Evolutionary conservation across 148 eudicot species (phyloP).

Genomic region (Rhododendron simsii): DNA sequence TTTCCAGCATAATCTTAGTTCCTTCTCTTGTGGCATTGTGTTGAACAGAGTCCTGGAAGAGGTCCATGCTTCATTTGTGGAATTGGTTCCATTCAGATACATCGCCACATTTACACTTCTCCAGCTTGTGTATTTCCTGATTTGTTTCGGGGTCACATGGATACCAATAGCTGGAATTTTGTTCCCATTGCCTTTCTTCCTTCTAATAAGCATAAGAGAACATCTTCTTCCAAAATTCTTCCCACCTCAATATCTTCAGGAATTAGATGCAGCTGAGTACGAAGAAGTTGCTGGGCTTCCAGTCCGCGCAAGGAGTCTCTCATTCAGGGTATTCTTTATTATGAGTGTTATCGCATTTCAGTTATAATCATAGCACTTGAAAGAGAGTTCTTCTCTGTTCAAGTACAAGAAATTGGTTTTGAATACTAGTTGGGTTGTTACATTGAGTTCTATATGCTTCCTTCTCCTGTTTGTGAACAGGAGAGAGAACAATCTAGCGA

Average conservation of each 20-base stretch:
- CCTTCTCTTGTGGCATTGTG: background rate
- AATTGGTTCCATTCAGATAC: constrained; percentile 62
- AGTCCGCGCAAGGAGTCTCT: constrained; percentile 22
- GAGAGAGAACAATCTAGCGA: constrained; percentile 22
- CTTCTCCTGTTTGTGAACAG: constrained; percentile 22
- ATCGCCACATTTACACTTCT: constrained; percentile 51
- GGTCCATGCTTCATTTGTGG: constrained; percentile 62
- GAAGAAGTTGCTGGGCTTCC: constrained; percentile 60
- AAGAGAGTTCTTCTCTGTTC: background rate
- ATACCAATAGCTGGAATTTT: constrained; percentile 63
- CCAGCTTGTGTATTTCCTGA: constrained; percentile 48
- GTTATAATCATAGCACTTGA: background rate
- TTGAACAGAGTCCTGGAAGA: constrained; percentile 51
- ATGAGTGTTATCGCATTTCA: background rate
- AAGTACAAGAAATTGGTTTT: background rate
- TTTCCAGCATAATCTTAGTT: background rate
- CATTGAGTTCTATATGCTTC: background rate
- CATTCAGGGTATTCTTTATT: constrained; percentile 33
- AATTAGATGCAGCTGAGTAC: constrained; percentile 67
- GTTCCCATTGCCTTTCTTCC: constrained; percentile 64
- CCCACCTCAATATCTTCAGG: constrained; percentile 38
- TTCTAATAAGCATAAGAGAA: constrained; percentile 50
- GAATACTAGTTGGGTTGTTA: background rate
- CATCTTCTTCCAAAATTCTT: constrained; percentile 52
- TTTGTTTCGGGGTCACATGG: constrained; percentile 74